Conservation (phyloP, 2,329 filamentous ascomycete genomes). For the Amauroascus verrucosus region DNA sequence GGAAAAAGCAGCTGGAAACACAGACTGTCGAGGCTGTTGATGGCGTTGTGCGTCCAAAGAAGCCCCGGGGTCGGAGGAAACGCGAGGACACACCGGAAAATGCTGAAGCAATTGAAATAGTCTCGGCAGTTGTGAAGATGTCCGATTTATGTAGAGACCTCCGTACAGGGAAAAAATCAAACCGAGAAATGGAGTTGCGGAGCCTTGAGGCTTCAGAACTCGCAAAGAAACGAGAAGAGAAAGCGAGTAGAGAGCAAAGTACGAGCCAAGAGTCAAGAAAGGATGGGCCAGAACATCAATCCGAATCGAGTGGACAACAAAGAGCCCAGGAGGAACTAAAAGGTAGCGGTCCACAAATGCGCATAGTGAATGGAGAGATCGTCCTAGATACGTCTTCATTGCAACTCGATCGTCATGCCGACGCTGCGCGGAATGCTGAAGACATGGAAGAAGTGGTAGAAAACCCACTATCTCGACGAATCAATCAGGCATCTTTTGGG, state of each 20-base stretch:
- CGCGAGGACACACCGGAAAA: conserved; percentile 39
- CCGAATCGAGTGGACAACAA: not conserved
- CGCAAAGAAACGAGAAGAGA: conserved; percentile 33
- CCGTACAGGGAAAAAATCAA: conserved; percentile 47
- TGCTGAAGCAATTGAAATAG: conserved; percentile 42
- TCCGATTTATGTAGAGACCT: conserved; percentile 46
- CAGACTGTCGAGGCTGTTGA: conserved; percentile 20
- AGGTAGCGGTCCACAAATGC: conserved; percentile 38
- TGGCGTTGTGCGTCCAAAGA: conserved; percentile 19
- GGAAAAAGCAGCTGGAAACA: conserved; percentile 22
- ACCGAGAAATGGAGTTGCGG: conserved; percentile 47
- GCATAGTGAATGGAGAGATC: conserved; percentile 49
- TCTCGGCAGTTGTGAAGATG: conserved; percentile 48
- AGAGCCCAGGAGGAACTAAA: conserved; percentile 15
- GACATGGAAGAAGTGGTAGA: conserved; percentile 37
- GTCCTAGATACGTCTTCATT: conserved; percentile 44
- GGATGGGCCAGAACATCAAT: not conserved
- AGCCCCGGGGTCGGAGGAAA: conserved; percentile 25
- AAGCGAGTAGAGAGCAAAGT: conserved; percentile 24
- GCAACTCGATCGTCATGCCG: conserved; percentile 47
- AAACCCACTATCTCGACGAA: conserved; percentile 38
- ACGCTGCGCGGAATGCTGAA: conserved; percentile 40
- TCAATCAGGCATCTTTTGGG: conserved; percentile 39
- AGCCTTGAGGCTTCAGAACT: conserved; percentile 48
- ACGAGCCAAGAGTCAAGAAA: not conserved